phyloP scores from a whole-genome alignment of 2,329 filamentous ascomycete genomes.

The Phialophora chinensis region DNA sequence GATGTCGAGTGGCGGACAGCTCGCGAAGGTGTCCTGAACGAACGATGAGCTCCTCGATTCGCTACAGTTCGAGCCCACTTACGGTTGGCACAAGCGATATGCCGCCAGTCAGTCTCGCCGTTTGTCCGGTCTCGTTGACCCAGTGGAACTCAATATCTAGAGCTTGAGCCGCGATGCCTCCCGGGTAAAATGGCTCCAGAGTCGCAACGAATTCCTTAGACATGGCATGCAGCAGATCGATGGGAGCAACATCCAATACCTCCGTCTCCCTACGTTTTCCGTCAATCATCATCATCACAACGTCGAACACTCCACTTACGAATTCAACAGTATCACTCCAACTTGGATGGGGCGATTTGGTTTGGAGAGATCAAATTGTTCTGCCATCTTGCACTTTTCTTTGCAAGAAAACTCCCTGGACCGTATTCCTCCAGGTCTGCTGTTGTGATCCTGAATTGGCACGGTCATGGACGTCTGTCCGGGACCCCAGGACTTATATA shows the following conservation, averaged over 20 bases:
- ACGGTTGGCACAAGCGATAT: constrained; percentile 25
- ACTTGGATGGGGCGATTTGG: constrained; percentile 28
- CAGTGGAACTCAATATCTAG: constrained; percentile 44
- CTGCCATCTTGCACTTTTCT: constrained; percentile 14
- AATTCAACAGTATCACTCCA: constrained; percentile 25
- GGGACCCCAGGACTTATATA: not conserved
- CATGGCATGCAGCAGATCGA: constrained; percentile 42
- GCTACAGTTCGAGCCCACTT: not conserved
- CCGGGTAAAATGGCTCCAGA: constrained; percentile 23
- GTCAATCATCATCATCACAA: not conserved
- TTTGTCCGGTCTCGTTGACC: constrained; percentile 41
- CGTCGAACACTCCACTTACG: constrained; percentile 6
- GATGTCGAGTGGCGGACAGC: constrained; percentile 34
- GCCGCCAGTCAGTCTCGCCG: constrained; percentile 28
- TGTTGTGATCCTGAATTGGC: not conserved
- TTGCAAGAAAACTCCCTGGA: not conserved
- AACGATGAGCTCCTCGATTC: not conserved
- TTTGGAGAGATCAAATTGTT: constrained; percentile 25
- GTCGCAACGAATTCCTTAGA: constrained; percentile 34
- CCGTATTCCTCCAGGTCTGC: not conserved
- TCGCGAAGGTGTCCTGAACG: constrained; percentile 32
- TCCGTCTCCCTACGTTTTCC: constrained; percentile 30
- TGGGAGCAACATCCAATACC: constrained; percentile 43
- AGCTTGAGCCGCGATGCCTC: constrained; percentile 18
- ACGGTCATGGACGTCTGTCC: not conserved